These are phyloP conservation scores for Arthrobotrys iridis DNA, from an alignment of 2,329 filamentous ascomycete genomes.

Conservation along the genomic window DNA sequence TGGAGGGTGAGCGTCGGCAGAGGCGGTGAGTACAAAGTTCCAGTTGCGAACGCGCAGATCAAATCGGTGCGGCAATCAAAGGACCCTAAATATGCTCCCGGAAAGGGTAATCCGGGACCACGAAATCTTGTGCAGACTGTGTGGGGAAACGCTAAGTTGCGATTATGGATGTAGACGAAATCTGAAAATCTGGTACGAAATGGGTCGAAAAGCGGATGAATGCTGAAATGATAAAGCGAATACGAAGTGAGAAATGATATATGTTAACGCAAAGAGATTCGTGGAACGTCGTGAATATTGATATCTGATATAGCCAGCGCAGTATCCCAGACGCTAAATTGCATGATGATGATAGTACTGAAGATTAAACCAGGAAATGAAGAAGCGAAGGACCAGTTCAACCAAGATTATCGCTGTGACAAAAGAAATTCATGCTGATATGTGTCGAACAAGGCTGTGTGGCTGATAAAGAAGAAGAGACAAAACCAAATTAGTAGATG, in stretches of 20 bases:
- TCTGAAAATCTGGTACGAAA: background rate
- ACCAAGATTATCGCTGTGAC: background rate
- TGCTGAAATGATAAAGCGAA: background rate
- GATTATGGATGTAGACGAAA: background rate
- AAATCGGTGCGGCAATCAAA: background rate
- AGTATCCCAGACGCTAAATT: conserved; percentile 44
- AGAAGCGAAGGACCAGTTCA: background rate
- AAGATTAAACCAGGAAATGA: conserved; percentile 16
- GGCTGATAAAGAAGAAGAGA: background rate
- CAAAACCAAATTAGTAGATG: conserved; percentile 45
- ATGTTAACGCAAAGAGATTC: conserved; percentile 30
- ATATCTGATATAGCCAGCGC: conserved; percentile 4
- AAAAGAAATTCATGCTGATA: background rate
- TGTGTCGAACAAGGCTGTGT: background rate
- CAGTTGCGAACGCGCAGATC: conserved; percentile 19
- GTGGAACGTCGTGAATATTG: conserved; percentile 35
- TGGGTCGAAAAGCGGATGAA: background rate
- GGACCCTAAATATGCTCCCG: conserved; percentile 15
- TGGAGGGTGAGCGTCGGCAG: background rate
- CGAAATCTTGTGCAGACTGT: conserved; percentile 14
- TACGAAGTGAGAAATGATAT: background rate
- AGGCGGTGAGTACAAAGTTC: conserved; percentile 17
- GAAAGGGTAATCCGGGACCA: conserved; percentile 31
- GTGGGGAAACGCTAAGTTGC: background rate
- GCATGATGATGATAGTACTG: conserved; percentile 4